phyloP scores from a whole-genome alignment of 495 filamentous ascomycete species.

The Aspergillus campestris region DNA sequence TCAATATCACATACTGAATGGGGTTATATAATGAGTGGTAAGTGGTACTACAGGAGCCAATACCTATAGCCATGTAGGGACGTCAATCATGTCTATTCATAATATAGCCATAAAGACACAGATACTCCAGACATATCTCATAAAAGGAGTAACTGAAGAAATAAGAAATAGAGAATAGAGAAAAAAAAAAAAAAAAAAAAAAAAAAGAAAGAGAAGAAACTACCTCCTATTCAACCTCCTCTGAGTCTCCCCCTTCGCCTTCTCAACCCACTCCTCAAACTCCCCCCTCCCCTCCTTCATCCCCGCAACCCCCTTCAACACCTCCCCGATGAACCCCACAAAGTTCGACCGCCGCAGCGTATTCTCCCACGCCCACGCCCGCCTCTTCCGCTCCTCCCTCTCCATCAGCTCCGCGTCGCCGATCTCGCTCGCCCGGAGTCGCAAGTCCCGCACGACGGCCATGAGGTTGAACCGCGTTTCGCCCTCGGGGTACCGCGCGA shows the following conservation, averaged over 20 bases:
- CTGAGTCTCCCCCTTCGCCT: conserved; percentile 62
- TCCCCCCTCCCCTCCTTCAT: conserved; percentile 57
- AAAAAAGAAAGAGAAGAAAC: not conserved
- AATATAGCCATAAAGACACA: too few relatives aligned
- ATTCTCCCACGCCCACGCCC: conserved; percentile 93
- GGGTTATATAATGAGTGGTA: too few relatives aligned
- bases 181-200: not conserved
- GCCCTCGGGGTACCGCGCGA: conserved; percentile 72
- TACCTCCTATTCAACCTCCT: conserved; percentile 48
- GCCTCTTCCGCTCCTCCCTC: conserved; percentile 75
- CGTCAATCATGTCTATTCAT: too few relatives aligned
- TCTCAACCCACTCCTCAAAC: conserved; percentile 74
- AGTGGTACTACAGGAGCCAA: too few relatives aligned
- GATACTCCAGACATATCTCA: too few relatives aligned
- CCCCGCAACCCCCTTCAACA: conserved; percentile 74
- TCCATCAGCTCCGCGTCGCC: conserved; percentile 73
- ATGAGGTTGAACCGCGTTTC: conserved; percentile 96
- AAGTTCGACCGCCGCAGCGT: conserved; percentile 89
- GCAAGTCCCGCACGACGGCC: conserved; percentile 78
- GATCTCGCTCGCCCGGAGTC: conserved; percentile 65
- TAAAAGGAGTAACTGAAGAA: too few relatives aligned
- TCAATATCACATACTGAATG: too few relatives aligned
- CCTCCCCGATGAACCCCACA: conserved; percentile 87
- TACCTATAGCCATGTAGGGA: too few relatives aligned
- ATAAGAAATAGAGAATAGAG: not conserved